Conservation (phyloP, 2,329 filamentous ascomycete species). For the Boeremia exigua region DNA sequence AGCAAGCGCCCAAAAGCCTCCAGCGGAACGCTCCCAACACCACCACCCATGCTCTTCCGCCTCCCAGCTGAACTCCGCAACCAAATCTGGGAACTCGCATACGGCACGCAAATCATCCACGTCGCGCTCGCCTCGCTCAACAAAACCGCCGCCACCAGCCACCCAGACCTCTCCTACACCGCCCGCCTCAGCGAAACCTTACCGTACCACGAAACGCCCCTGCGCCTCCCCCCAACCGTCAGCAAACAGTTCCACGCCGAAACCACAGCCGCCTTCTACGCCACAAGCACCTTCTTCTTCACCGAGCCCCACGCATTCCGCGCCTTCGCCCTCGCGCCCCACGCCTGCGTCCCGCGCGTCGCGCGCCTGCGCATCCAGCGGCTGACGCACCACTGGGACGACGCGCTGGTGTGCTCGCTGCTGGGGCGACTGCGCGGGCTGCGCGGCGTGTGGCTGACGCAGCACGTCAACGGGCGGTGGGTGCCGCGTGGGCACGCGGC, state of each 20-base stretch:
- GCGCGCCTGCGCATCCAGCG: neutral
- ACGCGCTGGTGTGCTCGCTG: neutral
- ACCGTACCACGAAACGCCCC: neutral
- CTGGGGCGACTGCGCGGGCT: neutral
- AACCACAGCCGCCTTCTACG: neutral
- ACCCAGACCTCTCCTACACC: neutral
- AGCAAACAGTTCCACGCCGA: conserved; percentile 1
- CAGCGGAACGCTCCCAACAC: neutral
- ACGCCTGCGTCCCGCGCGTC: neutral
- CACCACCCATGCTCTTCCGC: neutral
- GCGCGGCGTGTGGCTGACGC: neutral
- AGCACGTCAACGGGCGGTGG: neutral
- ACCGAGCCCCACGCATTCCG: neutral
- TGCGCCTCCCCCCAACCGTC: neutral
- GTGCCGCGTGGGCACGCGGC: neutral
- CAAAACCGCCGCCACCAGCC: neutral
- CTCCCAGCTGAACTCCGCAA: conserved; percentile 7
- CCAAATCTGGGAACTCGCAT: neutral
- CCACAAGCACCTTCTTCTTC: neutral
- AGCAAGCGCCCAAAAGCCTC: neutral
- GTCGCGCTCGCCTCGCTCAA: neutral
- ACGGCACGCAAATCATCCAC: neutral
- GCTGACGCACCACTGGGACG: neutral
- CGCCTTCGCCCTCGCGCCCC: neutral
- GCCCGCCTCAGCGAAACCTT: neutral